These are phyloP conservation scores for Ligustrum vulgare DNA, from an alignment of 257 asterid species.

Conservation along the genomic window DNA sequence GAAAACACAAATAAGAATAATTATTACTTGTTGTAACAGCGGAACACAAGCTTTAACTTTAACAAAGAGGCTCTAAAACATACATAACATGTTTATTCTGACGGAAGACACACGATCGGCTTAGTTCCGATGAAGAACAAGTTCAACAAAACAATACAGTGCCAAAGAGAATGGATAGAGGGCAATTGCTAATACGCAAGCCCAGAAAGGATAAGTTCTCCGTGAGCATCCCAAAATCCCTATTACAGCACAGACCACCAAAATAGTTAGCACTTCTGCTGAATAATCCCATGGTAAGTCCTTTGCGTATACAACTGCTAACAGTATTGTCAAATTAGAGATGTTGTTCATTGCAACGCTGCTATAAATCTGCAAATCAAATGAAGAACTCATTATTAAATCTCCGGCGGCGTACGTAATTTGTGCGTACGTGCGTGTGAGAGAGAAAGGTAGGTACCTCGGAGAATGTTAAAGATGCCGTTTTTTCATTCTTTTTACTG, in stretches of 20 bases:
- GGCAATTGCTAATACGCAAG: slow-evolving; percentile 47
- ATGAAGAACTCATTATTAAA: not conserved
- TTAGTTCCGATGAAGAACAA: slow-evolving; percentile 37
- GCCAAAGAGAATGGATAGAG: slow-evolving; percentile 53
- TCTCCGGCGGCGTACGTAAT: too few species aligned
- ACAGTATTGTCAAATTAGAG: slow-evolving; percentile 45
- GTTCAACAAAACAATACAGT: slow-evolving; percentile 37
- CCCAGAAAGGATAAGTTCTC: slow-evolving; percentile 50
- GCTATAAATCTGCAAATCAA: slow-evolving; percentile 43
- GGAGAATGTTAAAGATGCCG: slow-evolving; percentile 24
- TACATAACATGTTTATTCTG: not conserved
- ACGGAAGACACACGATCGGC: not conserved
- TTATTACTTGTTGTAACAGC: too few species aligned
- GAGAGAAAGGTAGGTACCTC: slow-evolving; percentile 7
- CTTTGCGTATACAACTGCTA: slow-evolving; percentile 53
- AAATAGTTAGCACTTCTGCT: slow-evolving; percentile 50
- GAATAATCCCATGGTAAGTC: slow-evolving; percentile 63
- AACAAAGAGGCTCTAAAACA: too few species aligned
- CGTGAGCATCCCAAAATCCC: slow-evolving; percentile 44
- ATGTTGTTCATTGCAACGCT: slow-evolving; percentile 69
- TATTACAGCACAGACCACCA: slow-evolving; percentile 39
- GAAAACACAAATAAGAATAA: too few species aligned
- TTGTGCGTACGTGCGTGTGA: not conserved
- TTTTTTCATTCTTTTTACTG: slow-evolving; percentile 17
- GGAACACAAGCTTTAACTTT: too few species aligned